Percentiles rank a stretch among this genome's conserved stretches.
Conservation (phyloP, 306 rosid genomes). For the Sphenostylis stenocarpa region DNA sequence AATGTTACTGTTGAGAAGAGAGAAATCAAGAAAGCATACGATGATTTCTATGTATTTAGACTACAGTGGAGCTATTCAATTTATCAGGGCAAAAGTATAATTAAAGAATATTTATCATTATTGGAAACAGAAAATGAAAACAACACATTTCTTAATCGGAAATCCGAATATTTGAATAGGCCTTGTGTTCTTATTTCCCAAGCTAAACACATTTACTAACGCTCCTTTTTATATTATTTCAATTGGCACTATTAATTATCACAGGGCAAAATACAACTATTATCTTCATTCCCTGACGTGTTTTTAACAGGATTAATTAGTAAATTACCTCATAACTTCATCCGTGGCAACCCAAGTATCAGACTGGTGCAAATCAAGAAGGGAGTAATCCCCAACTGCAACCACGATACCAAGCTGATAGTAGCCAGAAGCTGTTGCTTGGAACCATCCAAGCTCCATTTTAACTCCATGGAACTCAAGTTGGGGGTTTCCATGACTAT, state of each 20-base stretch:
- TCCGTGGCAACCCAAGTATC: conserved; percentile 52
- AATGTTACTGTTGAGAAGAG: too few species aligned
- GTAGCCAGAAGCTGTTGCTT: conserved; percentile 99
- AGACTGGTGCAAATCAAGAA: conserved; percentile 56
- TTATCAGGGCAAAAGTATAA: too few species aligned
- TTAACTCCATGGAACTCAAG: conserved; percentile 95
- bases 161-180: background rate
- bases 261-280: conserved; percentile 3
- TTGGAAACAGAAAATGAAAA: background rate
- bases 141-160: background rate
- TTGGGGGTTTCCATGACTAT: conserved; percentile 91
- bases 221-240: conserved; percentile 17
- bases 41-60: too few species aligned
- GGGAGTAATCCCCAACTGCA: conserved; percentile 72
- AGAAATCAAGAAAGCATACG: too few species aligned
- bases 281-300: conserved; percentile 6
- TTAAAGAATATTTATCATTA: too few species aligned
- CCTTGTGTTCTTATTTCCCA: background rate
- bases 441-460: conserved; percentile 97
- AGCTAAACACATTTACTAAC: background rate
- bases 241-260: conserved; percentile 8
- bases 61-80: too few species aligned
- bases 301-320: conserved; percentile 30
- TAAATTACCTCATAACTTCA: conserved; percentile 57
- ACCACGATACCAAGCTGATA: conserved; percentile 97